Evolutionary conservation across 495 filamentous ascomycete genomes (phyloP), one percentile per base, ranked within the genome.

Genomic region (Penicillium subrubescens): DNA sequence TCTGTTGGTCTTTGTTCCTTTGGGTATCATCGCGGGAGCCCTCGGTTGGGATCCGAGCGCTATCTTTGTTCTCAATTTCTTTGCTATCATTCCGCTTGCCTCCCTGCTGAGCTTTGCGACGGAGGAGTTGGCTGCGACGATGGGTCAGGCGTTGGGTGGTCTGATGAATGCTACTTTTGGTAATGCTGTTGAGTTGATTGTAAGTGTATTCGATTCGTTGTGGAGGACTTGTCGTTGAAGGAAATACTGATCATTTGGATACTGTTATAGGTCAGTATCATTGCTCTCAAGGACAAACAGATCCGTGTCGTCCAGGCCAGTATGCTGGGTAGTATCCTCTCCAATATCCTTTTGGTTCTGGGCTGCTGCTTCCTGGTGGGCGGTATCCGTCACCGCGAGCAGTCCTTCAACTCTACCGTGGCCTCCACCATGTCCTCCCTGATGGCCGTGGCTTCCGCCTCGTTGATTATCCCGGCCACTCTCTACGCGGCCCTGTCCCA

Each of bases 161-260:
- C 78, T 99, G 67, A 85, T 97, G 73, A 99, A 99, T 82, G 95
- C 95, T 29, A 96, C 92, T 8, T 97, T 97, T 79, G 95, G 95
- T 44, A 99, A 99, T 83, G 95, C 95, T 0, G 94, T 97, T n/a
- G 95, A 99, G 71, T 78, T 98, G 69, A 99, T 99, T 81, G 95
- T 97, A 82, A 71, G 90, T 73, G 8, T 27, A 27, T 27, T 27
- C 25, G 2, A 1, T 27, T 27, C 25, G 25, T 27, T 27, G 25
- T 48, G 44, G 19, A 12, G 15, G 21, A 21, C 2, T 25, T 48
- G 8, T 27, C 3, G 15, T 37, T 12, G n/a, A 44, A 51, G 43
- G 8, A 8, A 27, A 65, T 73, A 60, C 72, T 63, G 27, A 57
- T 46, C 10, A n/a, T 25, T 5, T 27, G 33, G 29, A 64, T 63